Conservation (phyloP, 1,284 basidiomycete genomes). For the Melampsora allii-populina region DNA sequence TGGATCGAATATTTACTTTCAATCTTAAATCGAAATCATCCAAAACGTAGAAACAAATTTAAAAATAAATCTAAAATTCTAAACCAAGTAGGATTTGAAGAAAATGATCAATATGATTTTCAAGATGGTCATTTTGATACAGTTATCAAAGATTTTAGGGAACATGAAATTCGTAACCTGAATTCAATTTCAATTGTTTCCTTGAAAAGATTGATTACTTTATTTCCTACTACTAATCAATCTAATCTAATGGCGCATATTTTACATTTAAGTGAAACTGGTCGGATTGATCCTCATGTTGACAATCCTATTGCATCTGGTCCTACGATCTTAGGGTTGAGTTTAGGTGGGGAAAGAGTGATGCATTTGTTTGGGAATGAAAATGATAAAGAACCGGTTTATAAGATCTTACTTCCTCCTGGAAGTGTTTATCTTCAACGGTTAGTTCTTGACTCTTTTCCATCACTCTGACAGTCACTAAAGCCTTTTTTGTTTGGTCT, state of each 20-base stretch:
- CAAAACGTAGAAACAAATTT: neutral
- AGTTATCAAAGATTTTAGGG: slow-evolving; percentile 29
- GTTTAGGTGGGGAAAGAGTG: slow-evolving; percentile 34
- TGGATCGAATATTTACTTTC: slow-evolving; percentile 10
- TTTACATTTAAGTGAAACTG: slow-evolving; percentile 30
- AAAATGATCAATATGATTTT: slow-evolving; percentile 19
- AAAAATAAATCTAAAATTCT: neutral
- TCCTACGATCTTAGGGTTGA: slow-evolving; percentile 35
- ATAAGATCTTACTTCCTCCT: slow-evolving; percentile 12
- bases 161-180: slow-evolving; percentile 9
- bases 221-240: neutral
- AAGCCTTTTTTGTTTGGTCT: neutral
- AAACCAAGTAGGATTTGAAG: neutral
- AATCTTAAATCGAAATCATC: neutral
- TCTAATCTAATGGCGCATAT: slow-evolving; percentile 26
- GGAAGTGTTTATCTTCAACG: slow-evolving; percentile 42
- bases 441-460: slow-evolving; percentile 11
- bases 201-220: neutral
- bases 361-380: slow-evolving; percentile 17
- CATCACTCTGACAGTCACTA: slow-evolving; percentile 13
- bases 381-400: neutral
- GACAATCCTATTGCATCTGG: slow-evolving; percentile 41
- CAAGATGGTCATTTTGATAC: slow-evolving; percentile 30
- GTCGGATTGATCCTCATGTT: slow-evolving; percentile 36
- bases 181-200: neutral